Conservation (phyloP, 2,329 filamentous ascomycete genomes). For the Plectosphaerella sp. region DNA sequence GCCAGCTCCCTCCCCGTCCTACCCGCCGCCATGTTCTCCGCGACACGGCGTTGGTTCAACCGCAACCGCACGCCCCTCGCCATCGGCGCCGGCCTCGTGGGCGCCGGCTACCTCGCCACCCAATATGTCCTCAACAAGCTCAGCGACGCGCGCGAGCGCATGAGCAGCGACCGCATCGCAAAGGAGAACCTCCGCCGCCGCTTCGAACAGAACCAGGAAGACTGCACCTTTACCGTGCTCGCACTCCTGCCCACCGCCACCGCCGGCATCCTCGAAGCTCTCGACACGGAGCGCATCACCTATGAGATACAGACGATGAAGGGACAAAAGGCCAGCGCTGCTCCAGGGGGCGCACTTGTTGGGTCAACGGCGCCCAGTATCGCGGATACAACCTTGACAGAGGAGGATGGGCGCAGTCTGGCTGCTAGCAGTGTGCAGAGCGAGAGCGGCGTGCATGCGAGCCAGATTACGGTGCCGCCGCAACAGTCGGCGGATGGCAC, state of each 20-base stretch:
- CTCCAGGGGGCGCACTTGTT: neutral
- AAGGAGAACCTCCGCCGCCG: conserved; percentile 94
- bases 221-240: conserved; percentile 97
- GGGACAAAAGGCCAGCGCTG: conserved; percentile 38
- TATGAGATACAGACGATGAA: conserved; percentile 94
- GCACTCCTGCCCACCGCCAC: conserved; percentile 89
- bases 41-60: conserved; percentile 84
- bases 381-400: conserved; percentile 68
- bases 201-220: conserved; percentile 98
- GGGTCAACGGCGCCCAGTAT: conserved; percentile 57
- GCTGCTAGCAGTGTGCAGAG: conserved; percentile 61
- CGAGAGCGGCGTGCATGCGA: conserved; percentile 79
- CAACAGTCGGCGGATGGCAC: conserved; percentile 28
- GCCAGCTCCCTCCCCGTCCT: neutral
- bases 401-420: conserved; percentile 76
- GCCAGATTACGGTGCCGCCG: conserved; percentile 62
- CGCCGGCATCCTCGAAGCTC: conserved; percentile 78
- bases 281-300: conserved; percentile 90
- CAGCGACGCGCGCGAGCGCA: conserved; percentile 88
- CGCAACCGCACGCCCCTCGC: conserved; percentile 88
- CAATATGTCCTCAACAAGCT: conserved; percentile 93
- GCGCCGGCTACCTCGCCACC: conserved; percentile 84
- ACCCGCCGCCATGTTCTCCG: conserved; percentile 50
- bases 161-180: conserved; percentile 92
- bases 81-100: conserved; percentile 80